Conservation (phyloP, 164 flowering plant genomes). For the Macadamia tetraphylla region DNA sequence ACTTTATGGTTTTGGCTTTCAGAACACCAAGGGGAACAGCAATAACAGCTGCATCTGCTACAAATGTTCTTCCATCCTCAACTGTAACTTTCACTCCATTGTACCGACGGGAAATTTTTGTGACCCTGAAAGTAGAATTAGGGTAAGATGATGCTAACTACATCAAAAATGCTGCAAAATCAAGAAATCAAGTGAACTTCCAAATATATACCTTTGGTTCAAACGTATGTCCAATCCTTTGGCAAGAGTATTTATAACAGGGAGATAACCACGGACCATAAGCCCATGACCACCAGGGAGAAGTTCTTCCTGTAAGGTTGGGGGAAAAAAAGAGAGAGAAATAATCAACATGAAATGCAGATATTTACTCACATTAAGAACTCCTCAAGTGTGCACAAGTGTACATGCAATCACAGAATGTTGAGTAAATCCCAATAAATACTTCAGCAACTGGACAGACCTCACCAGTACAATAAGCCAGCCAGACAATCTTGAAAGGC, state of each 20-base stretch:
- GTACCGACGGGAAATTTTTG: constrained; percentile 42
- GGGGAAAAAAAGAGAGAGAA: neutral
- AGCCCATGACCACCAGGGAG: constrained; percentile 99
- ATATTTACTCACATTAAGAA: neutral
- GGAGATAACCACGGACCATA: constrained; percentile 91
- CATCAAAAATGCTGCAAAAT: neutral
- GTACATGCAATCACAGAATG: neutral
- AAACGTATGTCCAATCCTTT: constrained; percentile 90
- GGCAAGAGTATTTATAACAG: constrained; percentile 83
- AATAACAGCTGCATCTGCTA: constrained; percentile 82
- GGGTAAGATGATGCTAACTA: constrained; percentile 5
- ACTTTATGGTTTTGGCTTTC: constrained; percentile 50
- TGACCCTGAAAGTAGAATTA: constrained; percentile 43
- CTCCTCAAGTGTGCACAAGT: neutral
- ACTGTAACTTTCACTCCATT: constrained; percentile 73
- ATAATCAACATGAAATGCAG: neutral
- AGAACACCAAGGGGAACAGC: constrained; percentile 87
- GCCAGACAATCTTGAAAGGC: neutral
- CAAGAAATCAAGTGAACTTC: neutral
- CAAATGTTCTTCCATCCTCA: constrained; percentile 67
- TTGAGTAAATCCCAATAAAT: neutral
- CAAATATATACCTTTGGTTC: constrained; percentile 51
- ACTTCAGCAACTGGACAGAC: neutral
- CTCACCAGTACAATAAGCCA: neutral
- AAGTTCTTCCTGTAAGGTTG: constrained; percentile 60